Evolutionary conservation across 352 stramenopile species (phyloP).

Genomic region (Blastocystis sp.): DNA sequence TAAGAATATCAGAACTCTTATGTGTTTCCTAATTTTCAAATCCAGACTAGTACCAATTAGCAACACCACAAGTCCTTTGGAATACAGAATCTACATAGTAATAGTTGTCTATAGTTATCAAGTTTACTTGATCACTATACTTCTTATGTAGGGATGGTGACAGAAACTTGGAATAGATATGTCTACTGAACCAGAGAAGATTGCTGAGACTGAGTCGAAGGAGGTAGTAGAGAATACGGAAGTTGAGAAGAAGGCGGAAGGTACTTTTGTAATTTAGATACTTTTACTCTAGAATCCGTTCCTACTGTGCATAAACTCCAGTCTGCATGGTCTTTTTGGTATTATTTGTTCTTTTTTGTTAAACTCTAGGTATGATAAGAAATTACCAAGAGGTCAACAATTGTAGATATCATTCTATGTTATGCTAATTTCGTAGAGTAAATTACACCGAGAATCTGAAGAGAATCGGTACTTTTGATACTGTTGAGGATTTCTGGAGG

Average conservation of each 20-base stretch:
- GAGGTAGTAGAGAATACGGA: neutral
- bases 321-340: slow-evolving; percentile 76
- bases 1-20: too few relatives aligned
- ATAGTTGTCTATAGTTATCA: neutral
- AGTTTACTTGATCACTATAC: neutral
- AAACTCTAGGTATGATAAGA: slow-evolving; percentile 82
- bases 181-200: slow-evolving; percentile 53
- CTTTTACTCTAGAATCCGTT: neutral
- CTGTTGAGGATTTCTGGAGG: slow-evolving; percentile 85
- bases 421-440: neutral
- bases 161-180: neutral
- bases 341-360: neutral
- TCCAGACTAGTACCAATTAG: too few relatives aligned
- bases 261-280: neutral
- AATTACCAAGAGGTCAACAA: slow-evolving; percentile 80
- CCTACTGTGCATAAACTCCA: slow-evolving; percentile 72
- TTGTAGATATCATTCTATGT: slow-evolving; percentile 16
- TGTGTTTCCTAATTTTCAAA: too few relatives aligned
- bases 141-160: neutral
- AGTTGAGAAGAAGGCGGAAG: slow-evolving; percentile 43
- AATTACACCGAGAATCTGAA: slow-evolving; percentile 68
- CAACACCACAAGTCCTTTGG: too few relatives aligned
- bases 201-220: slow-evolving; percentile 47
- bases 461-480: slow-evolving; percentile 81
- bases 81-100: too few relatives aligned